Percentiles rank a stretch among this genome's conserved stretches.
These are phyloP conservation scores for Tetrapisispora fleetii DNA, from an alignment of 805 yeast species.

Conservation along the genomic window DNA sequence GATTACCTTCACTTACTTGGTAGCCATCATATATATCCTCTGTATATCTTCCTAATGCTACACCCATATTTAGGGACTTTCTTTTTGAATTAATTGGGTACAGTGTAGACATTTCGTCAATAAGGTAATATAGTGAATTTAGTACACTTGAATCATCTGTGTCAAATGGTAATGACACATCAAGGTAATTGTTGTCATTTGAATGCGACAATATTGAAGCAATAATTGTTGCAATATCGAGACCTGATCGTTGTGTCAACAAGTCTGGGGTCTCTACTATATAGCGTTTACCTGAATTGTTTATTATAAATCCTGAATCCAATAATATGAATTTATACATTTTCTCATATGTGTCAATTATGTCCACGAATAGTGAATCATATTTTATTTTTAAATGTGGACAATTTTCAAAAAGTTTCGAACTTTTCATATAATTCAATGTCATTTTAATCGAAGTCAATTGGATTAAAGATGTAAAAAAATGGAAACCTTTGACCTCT, in stretches of 20 bases:
- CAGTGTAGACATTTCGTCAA: slow-evolving; percentile 57
- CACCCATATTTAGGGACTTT: slow-evolving; percentile 28
- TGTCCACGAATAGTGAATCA: slow-evolving; percentile 11
- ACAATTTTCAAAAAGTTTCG: not conserved
- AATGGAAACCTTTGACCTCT: slow-evolving; percentile 65
- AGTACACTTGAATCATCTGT: slow-evolving; percentile 47
- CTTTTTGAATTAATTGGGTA: slow-evolving; percentile 63
- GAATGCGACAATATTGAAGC: slow-evolving; percentile 38
- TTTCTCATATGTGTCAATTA: slow-evolving; percentile 16
- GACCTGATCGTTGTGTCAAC: slow-evolving; percentile 34
- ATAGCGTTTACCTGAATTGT: slow-evolving; percentile 36
- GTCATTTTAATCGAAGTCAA: slow-evolving; percentile 59
- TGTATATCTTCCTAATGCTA: slow-evolving; percentile 84
- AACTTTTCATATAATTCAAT: slow-evolving; percentile 29
- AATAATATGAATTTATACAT: slow-evolving; percentile 17
- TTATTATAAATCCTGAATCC: slow-evolving; percentile 29
- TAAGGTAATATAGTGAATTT: slow-evolving; percentile 53
- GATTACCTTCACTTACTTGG: slow-evolving; percentile 70
- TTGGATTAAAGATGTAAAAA: slow-evolving; percentile 72
- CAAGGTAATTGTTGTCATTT: slow-evolving; percentile 6
- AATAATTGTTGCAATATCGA: slow-evolving; percentile 65
- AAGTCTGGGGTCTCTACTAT: slow-evolving; percentile 58
- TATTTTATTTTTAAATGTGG: slow-evolving; percentile 12
- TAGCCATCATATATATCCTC: slow-evolving; percentile 82
- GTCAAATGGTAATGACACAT: slow-evolving; percentile 44